Conservation (phyloP, 305 asterid species). For the Fraxinus nigra region DNA sequence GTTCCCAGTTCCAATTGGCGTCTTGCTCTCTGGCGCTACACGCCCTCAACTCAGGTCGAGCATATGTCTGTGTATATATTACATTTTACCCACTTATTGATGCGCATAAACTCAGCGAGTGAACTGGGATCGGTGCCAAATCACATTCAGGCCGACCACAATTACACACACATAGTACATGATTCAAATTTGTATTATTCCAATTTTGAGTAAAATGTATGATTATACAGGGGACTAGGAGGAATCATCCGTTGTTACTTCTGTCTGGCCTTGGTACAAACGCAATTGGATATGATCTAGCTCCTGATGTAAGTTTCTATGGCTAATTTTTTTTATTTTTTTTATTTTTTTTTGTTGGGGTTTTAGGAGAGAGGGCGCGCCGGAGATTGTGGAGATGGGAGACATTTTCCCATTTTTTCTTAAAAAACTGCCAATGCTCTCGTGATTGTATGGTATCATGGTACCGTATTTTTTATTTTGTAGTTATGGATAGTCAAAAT, state of each 20-base stretch:
- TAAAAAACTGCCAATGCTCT: neutral
- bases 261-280: slow-evolving; percentile 44
- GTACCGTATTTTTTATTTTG: neutral
- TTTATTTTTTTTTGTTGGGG: no score
- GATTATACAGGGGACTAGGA: slow-evolving; percentile 20
- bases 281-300: slow-evolving; percentile 43
- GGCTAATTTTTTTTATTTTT: slow-evolving; percentile 1
- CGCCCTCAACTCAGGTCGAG: slow-evolving; percentile 25
- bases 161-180: neutral
- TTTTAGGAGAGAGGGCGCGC: neutral
- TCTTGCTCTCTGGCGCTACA: slow-evolving; percentile 44
- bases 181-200: neutral
- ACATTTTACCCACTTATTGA: neutral
- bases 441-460: neutral
- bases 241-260: slow-evolving; percentile 35
- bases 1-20: slow-evolving; percentile 27
- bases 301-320: slow-evolving; percentile 29
- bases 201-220: neutral
- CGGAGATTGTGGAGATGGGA: neutral
- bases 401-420: neutral
- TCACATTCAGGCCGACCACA: neutral
- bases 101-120: neutral
- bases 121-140: neutral
- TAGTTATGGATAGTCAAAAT: neutral
- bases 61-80: neutral